Conservation (phyloP, 768 basidiomycete genomes). For the Rhizopogon salebrosus region DNA sequence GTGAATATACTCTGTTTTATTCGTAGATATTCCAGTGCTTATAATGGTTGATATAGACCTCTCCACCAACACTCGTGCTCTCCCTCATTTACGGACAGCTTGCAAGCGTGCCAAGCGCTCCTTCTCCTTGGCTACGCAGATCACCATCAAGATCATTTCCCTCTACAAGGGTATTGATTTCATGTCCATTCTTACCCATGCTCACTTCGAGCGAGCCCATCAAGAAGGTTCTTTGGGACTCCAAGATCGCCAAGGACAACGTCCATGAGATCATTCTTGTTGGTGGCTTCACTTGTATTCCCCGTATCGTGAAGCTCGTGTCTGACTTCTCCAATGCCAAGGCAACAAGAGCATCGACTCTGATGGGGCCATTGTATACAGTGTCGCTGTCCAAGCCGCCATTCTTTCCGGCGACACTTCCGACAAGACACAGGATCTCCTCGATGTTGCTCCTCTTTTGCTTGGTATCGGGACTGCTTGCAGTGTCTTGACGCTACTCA, state of each 20-base stretch:
- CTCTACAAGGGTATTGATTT: slow-evolving; percentile 98
- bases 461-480: slow-evolving; percentile 98
- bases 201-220: slow-evolving; percentile 96
- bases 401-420: slow-evolving; percentile 97
- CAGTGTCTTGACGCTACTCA: slow-evolving; percentile 98
- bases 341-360: slow-evolving; percentile 99
- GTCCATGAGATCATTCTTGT: slow-evolving; percentile 98
- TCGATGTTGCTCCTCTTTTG: slow-evolving; percentile 88
- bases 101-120: slow-evolving; percentile 99
- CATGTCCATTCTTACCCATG: slow-evolving; percentile 97
- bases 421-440: slow-evolving; percentile 94
- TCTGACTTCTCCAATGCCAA: slow-evolving; percentile 99
- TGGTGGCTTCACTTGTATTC: slow-evolving; percentile 97
- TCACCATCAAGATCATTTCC: slow-evolving; percentile 97
- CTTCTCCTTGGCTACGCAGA: slow-evolving; percentile 93
- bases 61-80: slow-evolving; percentile 87
- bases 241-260: slow-evolving; percentile 94
- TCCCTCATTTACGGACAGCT: slow-evolving; percentile 94
- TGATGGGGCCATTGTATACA: slow-evolving; percentile 97
- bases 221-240: slow-evolving; percentile 96
- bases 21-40: slow-evolving; percentile 5
- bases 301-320: slow-evolving; percentile 94
- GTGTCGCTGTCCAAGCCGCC: slow-evolving; percentile 97
- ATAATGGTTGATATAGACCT: slow-evolving; percentile 48
- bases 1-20: slow-evolving; percentile 29